Percentiles rank a stretch among this genome's conserved stretches.
phyloP scores from a whole-genome alignment of 2,329 filamentous ascomycete species.

The Fusarium sp. region DNA sequence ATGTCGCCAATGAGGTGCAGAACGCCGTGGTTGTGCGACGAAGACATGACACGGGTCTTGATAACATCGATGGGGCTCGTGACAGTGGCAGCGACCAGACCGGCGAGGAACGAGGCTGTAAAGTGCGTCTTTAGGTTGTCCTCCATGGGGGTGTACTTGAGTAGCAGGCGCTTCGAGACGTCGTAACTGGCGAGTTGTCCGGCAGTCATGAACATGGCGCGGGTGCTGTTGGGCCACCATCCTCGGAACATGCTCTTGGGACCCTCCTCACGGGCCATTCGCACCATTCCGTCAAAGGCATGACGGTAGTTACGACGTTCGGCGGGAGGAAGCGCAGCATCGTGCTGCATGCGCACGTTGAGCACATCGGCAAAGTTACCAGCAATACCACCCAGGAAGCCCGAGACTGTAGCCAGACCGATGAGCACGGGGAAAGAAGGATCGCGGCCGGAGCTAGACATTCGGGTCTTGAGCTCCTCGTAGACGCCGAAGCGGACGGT shows the following conservation, averaged over 20 bases:
- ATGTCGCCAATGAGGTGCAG: conserved; percentile 69
- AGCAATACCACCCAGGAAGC: conserved; percentile 85
- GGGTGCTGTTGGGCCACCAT: conserved; percentile 80
- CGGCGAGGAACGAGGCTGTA: conserved; percentile 76
- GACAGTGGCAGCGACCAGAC: conserved; percentile 83
- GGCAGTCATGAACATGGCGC: conserved; percentile 88
- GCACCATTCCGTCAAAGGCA: conserved; percentile 82
- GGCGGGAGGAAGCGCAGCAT: conserved; percentile 73
- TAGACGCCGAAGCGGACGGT: conserved; percentile 97
- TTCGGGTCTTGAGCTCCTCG: conserved; percentile 82
- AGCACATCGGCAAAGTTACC: conserved; percentile 96
- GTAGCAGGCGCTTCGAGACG: conserved; percentile 74
- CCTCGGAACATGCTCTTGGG: conserved; percentile 78
- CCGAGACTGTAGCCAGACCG: conserved; percentile 81
- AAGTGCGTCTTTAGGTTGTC: conserved; percentile 82
- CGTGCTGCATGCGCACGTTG: conserved; percentile 99
- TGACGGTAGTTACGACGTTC: conserved; percentile 88
- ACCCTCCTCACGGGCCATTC: conserved; percentile 90
- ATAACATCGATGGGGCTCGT: conserved; percentile 88
- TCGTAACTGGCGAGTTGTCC: conserved; percentile 86
- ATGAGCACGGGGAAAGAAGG: conserved; percentile 80
- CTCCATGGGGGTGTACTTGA: conserved; percentile 69
- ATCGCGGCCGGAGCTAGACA: conserved; percentile 53
- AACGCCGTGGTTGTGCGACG: conserved; percentile 60
- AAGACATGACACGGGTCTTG: conserved; percentile 87